Evolutionary conservation across 176 grass and related monocot genomes (phyloP).

Genomic region (Aegilops longissima): DNA sequence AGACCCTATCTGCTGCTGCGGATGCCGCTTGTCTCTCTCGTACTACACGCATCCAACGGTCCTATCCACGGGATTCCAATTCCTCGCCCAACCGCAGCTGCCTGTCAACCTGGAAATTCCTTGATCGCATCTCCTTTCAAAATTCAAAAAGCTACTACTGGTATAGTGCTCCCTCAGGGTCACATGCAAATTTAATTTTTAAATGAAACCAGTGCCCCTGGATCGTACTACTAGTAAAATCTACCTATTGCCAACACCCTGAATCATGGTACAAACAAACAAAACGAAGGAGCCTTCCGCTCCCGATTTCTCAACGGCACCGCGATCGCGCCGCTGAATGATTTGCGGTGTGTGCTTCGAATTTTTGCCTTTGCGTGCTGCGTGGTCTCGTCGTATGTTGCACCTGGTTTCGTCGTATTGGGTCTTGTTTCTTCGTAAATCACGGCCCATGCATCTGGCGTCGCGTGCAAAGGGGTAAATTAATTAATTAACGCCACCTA

Average conservation of each 20-base stretch:
- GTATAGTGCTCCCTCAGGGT: background rate
- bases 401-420: constrained; percentile 21
- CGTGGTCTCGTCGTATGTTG: constrained; percentile 17
- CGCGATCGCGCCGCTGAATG: background rate
- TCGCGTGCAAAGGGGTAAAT: background rate
- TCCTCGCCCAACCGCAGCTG: background rate
- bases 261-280: background rate
- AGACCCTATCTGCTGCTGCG: background rate
- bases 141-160: constrained; percentile 25
- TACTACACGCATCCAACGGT: constrained; percentile 18
- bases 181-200: background rate
- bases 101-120: background rate
- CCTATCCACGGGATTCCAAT: background rate
- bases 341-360: background rate
- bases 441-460: background rate
- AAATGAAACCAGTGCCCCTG: background rate
- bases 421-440: background rate
- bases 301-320: background rate
- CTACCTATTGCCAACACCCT: background rate
- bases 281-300: constrained; percentile 10
- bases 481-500: background rate
- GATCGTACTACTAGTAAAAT: too few species aligned
- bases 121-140: constrained; percentile 21
- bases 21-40: constrained; percentile 21
- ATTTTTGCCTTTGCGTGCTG: background rate